phyloP scores from a whole-genome alignment of 371 early-diverging fungal genomes.

The Umbelopsis sp. region DNA sequence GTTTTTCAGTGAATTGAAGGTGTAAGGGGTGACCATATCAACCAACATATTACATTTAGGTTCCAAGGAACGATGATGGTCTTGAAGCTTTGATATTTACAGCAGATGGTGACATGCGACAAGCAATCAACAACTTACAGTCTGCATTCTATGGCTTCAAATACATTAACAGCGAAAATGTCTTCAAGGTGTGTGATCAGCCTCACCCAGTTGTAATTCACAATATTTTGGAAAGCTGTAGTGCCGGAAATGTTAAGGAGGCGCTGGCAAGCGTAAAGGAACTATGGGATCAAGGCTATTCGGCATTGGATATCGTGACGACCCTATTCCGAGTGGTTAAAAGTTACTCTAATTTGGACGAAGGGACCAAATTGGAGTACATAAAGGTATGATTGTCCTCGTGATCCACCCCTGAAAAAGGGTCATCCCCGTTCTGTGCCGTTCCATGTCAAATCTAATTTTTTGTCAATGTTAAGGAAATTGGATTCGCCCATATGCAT shows the following conservation, averaged over 20 bases:
- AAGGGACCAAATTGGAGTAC: conserved; percentile 72
- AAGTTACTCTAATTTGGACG: conserved; percentile 44
- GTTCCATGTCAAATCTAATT: background rate
- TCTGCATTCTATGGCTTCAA: conserved; percentile 87
- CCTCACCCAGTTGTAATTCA: conserved; percentile 89
- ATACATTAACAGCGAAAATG: conserved; percentile 83
- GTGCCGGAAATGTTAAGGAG: conserved; percentile 67
- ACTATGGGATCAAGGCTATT: conserved; percentile 86
- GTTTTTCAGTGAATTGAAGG: background rate
- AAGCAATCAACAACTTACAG: conserved; percentile 98
- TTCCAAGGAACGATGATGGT: conserved; percentile 83
- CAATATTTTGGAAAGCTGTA: conserved; percentile 72
- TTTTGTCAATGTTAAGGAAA: conserved; percentile 58
- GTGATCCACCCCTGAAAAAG: background rate
- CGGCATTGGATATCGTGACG: conserved; percentile 88
- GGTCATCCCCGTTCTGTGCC: background rate
- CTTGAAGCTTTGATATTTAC: conserved; percentile 94
- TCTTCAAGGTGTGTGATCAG: conserved; percentile 95
- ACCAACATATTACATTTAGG: conserved; percentile 42
- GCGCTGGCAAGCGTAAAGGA: conserved; percentile 70
- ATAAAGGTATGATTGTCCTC: conserved; percentile 62
- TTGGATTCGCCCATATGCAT: conserved; percentile 85
- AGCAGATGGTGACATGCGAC: conserved; percentile 99
- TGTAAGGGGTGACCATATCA: background rate
- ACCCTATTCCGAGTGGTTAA: conserved; percentile 90